A percentile compares a stretch with the other conserved stretches of the same genome.
phyloP scores from a whole-genome alignment of 345 rosid genomes.

The Eucalyptus polybractea region DNA sequence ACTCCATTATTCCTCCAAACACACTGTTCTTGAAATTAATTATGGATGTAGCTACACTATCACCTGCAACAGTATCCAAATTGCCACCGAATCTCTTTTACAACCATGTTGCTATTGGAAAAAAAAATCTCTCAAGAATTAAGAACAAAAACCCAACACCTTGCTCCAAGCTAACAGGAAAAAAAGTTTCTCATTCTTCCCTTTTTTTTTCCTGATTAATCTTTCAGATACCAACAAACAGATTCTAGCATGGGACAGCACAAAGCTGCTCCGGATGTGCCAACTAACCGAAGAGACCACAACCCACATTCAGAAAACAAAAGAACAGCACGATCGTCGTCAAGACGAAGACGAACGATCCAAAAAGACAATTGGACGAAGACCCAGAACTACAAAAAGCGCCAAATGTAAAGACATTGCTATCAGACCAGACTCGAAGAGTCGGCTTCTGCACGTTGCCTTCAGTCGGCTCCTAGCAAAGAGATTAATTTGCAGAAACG shows the following conservation, averaged over 20 bases:
- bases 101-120: background rate
- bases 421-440: background rate
- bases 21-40: background rate
- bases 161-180: background rate
- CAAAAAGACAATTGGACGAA: background rate
- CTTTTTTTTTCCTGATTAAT: background rate
- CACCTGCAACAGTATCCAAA: background rate
- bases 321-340: background rate
- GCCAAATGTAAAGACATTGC: background rate
- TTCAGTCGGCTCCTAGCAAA: background rate
- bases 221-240: background rate
- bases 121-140: background rate
- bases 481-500: background rate
- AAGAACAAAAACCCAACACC: background rate
- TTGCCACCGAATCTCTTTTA: background rate
- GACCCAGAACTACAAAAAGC: background rate
- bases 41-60: background rate
- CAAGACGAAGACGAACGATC: background rate
- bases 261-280: background rate
- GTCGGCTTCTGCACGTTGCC: background rate
- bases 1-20: constrained; percentile 11
- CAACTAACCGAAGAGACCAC: background rate
- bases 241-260: background rate
- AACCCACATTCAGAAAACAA: background rate
- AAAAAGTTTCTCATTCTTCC: background rate